phyloP scores from a whole-genome alignment of 805 yeast genomes.

The Spathaspora arborariae region DNA sequence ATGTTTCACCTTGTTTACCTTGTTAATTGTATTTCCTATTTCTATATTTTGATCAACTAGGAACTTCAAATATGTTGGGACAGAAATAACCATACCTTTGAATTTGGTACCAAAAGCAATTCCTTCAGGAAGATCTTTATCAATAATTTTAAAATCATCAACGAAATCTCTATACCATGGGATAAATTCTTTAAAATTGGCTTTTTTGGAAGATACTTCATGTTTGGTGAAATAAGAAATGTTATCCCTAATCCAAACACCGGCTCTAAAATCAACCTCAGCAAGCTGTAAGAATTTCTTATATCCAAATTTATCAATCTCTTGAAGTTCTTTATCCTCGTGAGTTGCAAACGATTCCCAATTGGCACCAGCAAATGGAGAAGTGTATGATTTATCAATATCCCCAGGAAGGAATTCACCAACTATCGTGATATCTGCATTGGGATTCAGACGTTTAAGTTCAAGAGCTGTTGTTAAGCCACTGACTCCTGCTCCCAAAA shows the following conservation, averaged over 20 bases:
- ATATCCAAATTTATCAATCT: conserved; percentile 49
- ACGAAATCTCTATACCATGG: conserved; percentile 51
- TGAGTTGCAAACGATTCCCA: conserved; percentile 58
- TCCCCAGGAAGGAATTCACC: conserved; percentile 54
- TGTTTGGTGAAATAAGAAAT: conserved; percentile 14
- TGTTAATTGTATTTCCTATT: conserved; percentile 45
- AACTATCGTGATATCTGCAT: conserved; percentile 25
- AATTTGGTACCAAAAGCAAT: conserved; percentile 43
- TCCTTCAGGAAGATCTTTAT: conserved; percentile 35
- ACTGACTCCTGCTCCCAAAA: conserved; percentile 34
- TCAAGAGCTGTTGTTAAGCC: conserved; percentile 36
- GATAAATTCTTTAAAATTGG: conserved; percentile 7
- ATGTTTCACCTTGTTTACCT: conserved; percentile 35
- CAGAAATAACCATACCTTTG: conserved; percentile 56
- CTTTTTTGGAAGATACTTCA: conserved; percentile 6
- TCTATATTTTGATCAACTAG: conserved; percentile 43
- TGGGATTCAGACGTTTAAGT: conserved; percentile 18
- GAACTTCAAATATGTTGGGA: conserved; percentile 53
- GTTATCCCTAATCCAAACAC: conserved; percentile 32
- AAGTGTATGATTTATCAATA: conserved; percentile 46
- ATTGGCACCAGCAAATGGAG: conserved; percentile 72
- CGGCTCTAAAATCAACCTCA: conserved; percentile 44
- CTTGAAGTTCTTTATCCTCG: conserved; percentile 35
- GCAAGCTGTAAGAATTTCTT: conserved; percentile 44
- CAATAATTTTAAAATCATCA: conserved; percentile 33